These are phyloP conservation scores for Coniella vitis DNA, from an alignment of 2,329 filamentous ascomycete species.

Conservation along the genomic window DNA sequence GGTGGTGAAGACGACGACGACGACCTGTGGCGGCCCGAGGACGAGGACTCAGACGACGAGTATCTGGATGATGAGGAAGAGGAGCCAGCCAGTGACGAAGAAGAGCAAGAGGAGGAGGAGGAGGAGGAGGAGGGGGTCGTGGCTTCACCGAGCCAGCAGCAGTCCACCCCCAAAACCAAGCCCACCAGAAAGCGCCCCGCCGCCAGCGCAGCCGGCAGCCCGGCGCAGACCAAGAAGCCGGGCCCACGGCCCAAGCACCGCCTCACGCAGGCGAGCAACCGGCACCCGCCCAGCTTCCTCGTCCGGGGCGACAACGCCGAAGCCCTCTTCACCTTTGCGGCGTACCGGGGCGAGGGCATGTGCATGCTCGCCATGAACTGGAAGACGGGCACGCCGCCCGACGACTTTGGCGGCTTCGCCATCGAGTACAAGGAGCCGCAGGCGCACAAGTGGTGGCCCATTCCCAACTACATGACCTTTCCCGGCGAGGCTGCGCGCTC, in stretches of 20 bases:
- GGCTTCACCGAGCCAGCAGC: background rate
- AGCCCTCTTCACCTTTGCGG: conserved; percentile 17
- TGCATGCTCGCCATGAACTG: conserved; percentile 20
- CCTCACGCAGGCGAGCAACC: conserved; percentile 16
- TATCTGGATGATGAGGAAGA: background rate
- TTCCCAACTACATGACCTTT: conserved; percentile 18
- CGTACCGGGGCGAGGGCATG: conserved; percentile 19
- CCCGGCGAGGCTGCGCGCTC: conserved; percentile 12
- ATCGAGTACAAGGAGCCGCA: conserved; percentile 18
- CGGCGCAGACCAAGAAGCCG: conserved; percentile 6
- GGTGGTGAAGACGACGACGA: background rate
- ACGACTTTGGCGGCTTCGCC: conserved; percentile 19
- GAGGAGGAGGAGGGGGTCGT: conserved; percentile 1
- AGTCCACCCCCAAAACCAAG: conserved; percentile 4
- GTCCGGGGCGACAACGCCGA: conserved; percentile 16
- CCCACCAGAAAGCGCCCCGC: conserved; percentile 12
- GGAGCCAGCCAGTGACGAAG: background rate
- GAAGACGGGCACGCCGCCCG: conserved; percentile 16
- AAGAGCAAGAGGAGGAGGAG: conserved; percentile 1
- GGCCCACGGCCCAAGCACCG: conserved; percentile 6
- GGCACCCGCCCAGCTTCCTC: conserved; percentile 16
- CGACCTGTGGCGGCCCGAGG: conserved; percentile 5
- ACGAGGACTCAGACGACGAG: background rate
- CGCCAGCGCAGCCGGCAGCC: conserved; percentile 9
- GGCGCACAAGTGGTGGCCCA: conserved; percentile 15